A percentile compares a stretch with the other conserved stretches of the same genome.
Conservation (phyloP, 2,329 filamentous ascomycete genomes). For the Aspergillus ibericus region DNA sequence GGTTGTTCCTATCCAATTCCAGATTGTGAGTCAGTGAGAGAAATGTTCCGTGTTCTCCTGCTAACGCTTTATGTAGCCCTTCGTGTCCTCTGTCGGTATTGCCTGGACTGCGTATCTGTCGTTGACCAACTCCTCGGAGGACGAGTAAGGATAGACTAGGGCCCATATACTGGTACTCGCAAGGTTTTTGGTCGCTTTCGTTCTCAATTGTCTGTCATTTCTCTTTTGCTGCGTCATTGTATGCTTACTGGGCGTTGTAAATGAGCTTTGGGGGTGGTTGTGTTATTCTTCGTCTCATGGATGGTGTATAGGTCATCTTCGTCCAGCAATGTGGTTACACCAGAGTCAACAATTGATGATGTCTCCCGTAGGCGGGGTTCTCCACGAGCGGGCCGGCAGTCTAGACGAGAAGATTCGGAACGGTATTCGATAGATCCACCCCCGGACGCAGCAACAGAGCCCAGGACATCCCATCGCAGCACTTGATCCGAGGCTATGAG, state of each 20-base stretch:
- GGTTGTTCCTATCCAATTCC: slow-evolving; percentile 90
- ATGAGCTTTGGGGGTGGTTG: slow-evolving; percentile 1
- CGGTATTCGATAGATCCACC: slow-evolving; percentile 22
- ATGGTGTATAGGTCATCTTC: slow-evolving; percentile 17
- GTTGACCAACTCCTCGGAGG: slow-evolving; percentile 82
- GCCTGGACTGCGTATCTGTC: slow-evolving; percentile 97
- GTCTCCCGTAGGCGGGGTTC: neutral
- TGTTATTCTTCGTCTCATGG: slow-evolving; percentile 10
- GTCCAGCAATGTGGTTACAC: slow-evolving; percentile 4
- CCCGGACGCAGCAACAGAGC: neutral
- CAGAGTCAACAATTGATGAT: neutral
- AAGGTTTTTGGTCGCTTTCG: slow-evolving; percentile 6
- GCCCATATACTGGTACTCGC: neutral
- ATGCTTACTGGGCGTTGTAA: slow-evolving; percentile 19
- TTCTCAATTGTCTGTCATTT: slow-evolving; percentile 5
- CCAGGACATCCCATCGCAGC: neutral
- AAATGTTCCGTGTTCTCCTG: neutral
- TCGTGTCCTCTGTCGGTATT: slow-evolving; percentile 93
- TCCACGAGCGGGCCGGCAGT: neutral
- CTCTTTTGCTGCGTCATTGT: slow-evolving; percentile 4
- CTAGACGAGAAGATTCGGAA: slow-evolving; percentile 10
- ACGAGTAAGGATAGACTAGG: slow-evolving; percentile 45
- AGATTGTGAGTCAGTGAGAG: slow-evolving; percentile 70
- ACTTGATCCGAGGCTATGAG: slow-evolving; percentile 26
- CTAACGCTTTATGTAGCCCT: slow-evolving; percentile 62